Conservation (phyloP, 352 stramenopile genomes). For the Globisporangium lucens region DNA sequence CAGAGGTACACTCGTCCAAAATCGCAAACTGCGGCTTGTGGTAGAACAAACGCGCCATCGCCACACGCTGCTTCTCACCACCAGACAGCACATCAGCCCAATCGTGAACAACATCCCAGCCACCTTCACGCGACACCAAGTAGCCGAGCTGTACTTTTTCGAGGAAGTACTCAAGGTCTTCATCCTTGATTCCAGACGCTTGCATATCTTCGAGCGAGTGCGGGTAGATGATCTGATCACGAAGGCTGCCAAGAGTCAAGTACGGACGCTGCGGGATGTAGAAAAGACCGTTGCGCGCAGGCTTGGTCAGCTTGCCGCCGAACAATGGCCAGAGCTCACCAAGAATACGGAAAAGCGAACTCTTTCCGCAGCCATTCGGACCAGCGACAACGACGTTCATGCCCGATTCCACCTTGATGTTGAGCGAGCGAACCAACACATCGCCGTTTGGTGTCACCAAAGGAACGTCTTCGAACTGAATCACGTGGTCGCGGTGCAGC, state of each 20-base stretch:
- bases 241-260: constrained; percentile 79
- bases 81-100: constrained; percentile 88
- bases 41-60: constrained; percentile 89
- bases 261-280: constrained; percentile 91
- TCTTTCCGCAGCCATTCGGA: constrained; percentile 87
- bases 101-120: constrained; percentile 79
- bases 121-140: constrained; percentile 67
- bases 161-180: constrained; percentile 64
- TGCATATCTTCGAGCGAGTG: constrained; percentile 72
- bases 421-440: constrained; percentile 80
- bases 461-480: constrained; percentile 87
- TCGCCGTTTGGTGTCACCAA: constrained; percentile 88
- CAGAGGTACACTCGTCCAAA: constrained; percentile 86
- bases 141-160: constrained; percentile 82
- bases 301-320: constrained; percentile 73
- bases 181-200: constrained; percentile 43
- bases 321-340: constrained; percentile 87
- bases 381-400: constrained; percentile 89
- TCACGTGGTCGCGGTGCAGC: constrained; percentile 61
- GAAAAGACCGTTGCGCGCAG: constrained; percentile 79
- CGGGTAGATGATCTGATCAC: constrained; percentile 90
- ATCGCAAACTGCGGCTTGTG: constrained; percentile 90
- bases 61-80: constrained; percentile 90
- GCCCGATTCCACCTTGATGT: constrained; percentile 78
- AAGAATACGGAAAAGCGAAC: constrained; percentile 85